These are phyloP conservation scores for Pythium phragmitis DNA, from an alignment of 352 stramenopile species.

Conservation along the genomic window DNA sequence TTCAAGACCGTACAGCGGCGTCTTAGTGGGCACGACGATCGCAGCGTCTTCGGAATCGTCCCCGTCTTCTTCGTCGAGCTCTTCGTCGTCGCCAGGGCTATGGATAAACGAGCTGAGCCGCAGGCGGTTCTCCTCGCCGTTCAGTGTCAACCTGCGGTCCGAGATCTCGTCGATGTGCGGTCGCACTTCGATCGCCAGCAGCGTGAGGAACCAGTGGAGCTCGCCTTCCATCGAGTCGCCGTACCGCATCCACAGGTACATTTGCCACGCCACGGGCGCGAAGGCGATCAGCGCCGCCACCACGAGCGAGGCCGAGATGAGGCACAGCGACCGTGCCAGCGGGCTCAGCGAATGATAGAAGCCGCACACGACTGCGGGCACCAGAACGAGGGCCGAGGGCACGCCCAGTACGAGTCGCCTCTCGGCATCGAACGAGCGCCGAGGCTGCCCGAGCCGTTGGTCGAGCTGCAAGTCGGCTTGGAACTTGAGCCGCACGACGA, in stretches of 20 bases:
- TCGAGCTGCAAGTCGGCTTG: constrained; percentile 34
- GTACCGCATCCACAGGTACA: constrained; percentile 26
- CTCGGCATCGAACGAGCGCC: constrained; percentile 14
- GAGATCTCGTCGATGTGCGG: constrained; percentile 14
- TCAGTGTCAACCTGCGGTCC: constrained; percentile 7
- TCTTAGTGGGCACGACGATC: constrained; percentile 14
- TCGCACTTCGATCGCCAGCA: constrained; percentile 35
- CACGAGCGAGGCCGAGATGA: not conserved
- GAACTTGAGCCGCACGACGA: constrained; percentile 34
- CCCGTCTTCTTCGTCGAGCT: constrained; percentile 6
- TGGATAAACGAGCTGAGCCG: constrained; percentile 8
- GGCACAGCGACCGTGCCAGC: constrained; percentile 2
- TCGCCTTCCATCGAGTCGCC: constrained; percentile 28
- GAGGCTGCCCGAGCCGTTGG: constrained; percentile 14
- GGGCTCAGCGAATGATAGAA: not conserved
- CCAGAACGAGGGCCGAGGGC: constrained; percentile 14
- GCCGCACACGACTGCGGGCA: constrained; percentile 18
- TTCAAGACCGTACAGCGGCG: constrained; percentile 9
- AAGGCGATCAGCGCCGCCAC: constrained; percentile 11
- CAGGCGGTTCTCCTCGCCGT: constrained; percentile 5
- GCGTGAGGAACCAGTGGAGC: constrained; percentile 40
- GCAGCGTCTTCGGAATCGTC: constrained; percentile 10
- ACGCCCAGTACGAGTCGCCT: constrained; percentile 9
- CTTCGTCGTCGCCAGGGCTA: not conserved
- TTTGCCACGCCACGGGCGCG: constrained; percentile 31